Evolutionary conservation across 1,284 basidiomycete species (phyloP), one percentile per base, ranked within the genome.

Genomic region (Blastosporella zonata): DNA sequence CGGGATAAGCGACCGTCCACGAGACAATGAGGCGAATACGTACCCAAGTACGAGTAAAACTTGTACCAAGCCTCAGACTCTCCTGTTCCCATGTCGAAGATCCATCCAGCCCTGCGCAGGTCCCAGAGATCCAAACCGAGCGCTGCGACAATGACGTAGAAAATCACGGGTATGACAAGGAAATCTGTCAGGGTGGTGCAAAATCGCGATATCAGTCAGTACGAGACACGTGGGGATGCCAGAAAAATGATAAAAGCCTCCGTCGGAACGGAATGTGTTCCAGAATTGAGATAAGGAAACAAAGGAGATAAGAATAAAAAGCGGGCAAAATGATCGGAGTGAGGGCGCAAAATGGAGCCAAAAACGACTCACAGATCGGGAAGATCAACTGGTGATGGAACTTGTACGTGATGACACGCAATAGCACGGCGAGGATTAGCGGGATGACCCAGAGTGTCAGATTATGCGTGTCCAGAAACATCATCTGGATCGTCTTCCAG

Each of bases 361-460:
- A 20, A n/a, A n/a, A 33, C 6, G 18, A 78, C 85, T 61, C 53
- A 89, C 87, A 99, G 17, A 84, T 70, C 1, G 96, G 96, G 64
- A 98, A 95, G 57, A 98, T 79, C 46, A 98, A 79, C 59, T 97
- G 94, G 65, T 97, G 92, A 47, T 88, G 81, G 68, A 77, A 92
- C 50, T 77, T 80, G 43, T 84, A 74, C 0, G 93, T 97, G 64
- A 98, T 88, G 5, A 93, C 50, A 39, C 94, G 77, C 40, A 98
- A 72, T 6, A 93, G 56, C 6, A 91, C 70, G 0, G 96, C 96
- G 8, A 98, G 74, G 2, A 65, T 69, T 18, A 97, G 72, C 0
- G 96, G 92, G 2, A 87, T 74, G 0, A 78, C 63, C 92, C 92
- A 94, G 2, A 93, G 72, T 0, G 71, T 63, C 10, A 95, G 72